A percentile compares a stretch with the other conserved stretches of the same genome.
These are phyloP conservation scores for Theobroma cacao DNA, from an alignment of 345 rosid genomes.

Conservation along the genomic window DNA sequence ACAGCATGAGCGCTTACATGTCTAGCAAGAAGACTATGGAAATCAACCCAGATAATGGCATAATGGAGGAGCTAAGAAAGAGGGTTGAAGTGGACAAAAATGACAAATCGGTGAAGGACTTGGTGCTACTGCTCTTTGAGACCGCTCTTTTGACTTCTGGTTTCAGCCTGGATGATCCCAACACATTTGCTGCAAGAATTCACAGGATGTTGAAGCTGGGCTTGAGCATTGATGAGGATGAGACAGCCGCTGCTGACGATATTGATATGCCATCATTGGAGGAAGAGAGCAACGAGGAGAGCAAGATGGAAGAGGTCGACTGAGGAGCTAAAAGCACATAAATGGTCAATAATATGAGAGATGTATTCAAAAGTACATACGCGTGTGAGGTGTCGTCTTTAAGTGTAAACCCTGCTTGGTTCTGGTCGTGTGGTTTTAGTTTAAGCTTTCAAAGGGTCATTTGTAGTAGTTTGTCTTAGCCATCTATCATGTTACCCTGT, in stretches of 20 bases:
- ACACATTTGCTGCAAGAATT: constrained; percentile 37
- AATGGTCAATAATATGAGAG: no score
- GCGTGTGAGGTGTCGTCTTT: not conserved
- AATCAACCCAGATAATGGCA: constrained; percentile 42
- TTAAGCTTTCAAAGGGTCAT: not conserved
- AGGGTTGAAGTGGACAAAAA: constrained; percentile 34
- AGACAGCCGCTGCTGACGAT: constrained; percentile 16
- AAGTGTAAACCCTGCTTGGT: not conserved
- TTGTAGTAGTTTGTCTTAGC: not conserved
- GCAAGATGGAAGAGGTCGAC: constrained; percentile 19
- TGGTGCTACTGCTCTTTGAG: constrained; percentile 32
- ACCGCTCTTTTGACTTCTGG: constrained; percentile 43
- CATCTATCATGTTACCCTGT: no score
- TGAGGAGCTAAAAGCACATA: not conserved
- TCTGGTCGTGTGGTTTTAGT: not conserved
- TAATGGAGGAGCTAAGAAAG: constrained; percentile 36
- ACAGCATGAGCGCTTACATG: constrained; percentile 44
- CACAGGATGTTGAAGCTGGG: constrained; percentile 46
- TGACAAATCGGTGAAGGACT: constrained; percentile 43
- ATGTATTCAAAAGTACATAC: not conserved
- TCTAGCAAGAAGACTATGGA: constrained; percentile 48
- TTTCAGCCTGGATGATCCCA: constrained; percentile 41
- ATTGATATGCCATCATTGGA: constrained; percentile 8
- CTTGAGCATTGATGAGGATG: constrained; percentile 40
- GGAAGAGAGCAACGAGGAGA: constrained; percentile 10